Evolutionary conservation across 805 yeast genomes (phyloP).

Genomic region (Nakazawaea laoshanensis): DNA sequence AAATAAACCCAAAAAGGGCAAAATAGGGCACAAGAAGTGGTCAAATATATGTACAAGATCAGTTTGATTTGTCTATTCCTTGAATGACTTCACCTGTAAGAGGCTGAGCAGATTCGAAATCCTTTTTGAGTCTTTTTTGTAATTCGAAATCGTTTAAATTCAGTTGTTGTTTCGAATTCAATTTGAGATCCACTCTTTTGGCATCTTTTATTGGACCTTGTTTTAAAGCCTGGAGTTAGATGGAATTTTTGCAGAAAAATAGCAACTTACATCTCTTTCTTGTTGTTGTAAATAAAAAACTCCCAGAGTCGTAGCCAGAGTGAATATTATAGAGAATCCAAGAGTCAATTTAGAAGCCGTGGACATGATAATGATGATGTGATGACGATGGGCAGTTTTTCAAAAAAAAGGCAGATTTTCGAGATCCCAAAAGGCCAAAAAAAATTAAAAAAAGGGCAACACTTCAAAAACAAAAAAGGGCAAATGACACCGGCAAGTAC

Average conservation of each 20-base stretch:
- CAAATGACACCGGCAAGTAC: no score
- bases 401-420: constrained; percentile 10
- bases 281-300: constrained; percentile 63
- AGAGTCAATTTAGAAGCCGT: constrained; percentile 73
- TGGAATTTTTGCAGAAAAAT: neutral
- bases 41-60: neutral
- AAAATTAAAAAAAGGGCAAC: no score
- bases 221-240: constrained; percentile 41
- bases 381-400: neutral
- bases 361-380: constrained; percentile 45
- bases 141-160: constrained; percentile 60
- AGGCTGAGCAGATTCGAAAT: constrained; percentile 56
- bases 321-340: constrained; percentile 44
- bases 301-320: constrained; percentile 53
- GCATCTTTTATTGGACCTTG: constrained; percentile 86
- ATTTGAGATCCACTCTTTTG: constrained; percentile 38
- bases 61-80: constrained; percentile 23
- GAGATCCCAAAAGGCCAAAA: no score
- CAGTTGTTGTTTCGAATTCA: constrained; percentile 30
- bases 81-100: constrained; percentile 42
- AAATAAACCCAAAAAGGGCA: no score
- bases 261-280: constrained; percentile 48
- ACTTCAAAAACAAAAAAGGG: no score
- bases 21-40: no score
- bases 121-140: constrained; percentile 51